Evolutionary conservation across 148 eudicot genomes (phyloP).

Genomic region (Cornus controversa): DNA sequence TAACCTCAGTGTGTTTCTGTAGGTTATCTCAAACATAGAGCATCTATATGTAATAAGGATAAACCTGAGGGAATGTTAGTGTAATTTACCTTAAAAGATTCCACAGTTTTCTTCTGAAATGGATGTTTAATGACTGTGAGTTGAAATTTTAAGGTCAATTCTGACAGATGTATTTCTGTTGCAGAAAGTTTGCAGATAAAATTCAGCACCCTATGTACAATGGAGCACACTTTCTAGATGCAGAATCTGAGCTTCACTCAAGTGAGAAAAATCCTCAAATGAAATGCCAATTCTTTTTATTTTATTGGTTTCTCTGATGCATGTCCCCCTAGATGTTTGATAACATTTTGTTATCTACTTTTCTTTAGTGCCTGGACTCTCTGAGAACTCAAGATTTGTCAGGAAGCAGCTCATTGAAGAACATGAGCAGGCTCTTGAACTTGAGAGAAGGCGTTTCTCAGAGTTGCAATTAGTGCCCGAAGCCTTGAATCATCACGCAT

Average conservation of each 20-base stretch:
- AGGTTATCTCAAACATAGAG: no score
- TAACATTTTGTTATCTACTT: neutral
- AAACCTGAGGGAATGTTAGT: no score
- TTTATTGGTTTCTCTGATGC: neutral
- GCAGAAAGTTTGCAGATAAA: slow-evolving; percentile 38
- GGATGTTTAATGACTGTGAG: neutral
- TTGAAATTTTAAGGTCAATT: neutral
- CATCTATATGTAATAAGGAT: no score
- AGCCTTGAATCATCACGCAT: slow-evolving; percentile 11
- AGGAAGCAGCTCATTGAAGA: slow-evolving; percentile 41
- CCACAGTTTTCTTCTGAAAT: neutral
- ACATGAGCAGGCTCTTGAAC: slow-evolving; percentile 26
- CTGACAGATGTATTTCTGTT: slow-evolving; percentile 6
- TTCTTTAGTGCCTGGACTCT: slow-evolving; percentile 27
- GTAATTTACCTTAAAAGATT: no score
- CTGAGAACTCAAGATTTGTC: slow-evolving; percentile 15
- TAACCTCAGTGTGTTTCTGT: no score
- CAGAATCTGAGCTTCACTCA: slow-evolving; percentile 32
- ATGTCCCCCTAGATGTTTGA: neutral
- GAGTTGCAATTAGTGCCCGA: slow-evolving; percentile 22
- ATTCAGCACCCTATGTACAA: slow-evolving; percentile 28
- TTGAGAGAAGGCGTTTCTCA: slow-evolving; percentile 24
- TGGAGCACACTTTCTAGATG: slow-evolving; percentile 21
- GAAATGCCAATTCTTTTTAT: neutral
- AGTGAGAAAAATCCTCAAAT: slow-evolving; percentile 25